These are phyloP conservation scores for Cyberlindnera maritima DNA, from an alignment of 805 yeast genomes.

Conservation along the genomic window DNA sequence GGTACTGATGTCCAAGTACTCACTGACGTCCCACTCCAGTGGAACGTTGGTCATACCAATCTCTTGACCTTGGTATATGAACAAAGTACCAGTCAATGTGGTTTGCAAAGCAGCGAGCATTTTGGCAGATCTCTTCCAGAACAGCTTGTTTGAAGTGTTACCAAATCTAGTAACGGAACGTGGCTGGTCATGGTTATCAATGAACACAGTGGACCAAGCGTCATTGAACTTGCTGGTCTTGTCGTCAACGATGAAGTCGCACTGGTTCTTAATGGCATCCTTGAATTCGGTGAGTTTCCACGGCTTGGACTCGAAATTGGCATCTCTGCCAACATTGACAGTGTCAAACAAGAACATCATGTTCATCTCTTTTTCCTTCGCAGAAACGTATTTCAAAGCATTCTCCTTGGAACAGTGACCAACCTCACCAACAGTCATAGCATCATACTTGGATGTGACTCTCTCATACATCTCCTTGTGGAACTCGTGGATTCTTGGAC, in stretches of 20 bases:
- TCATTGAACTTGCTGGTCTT: slow-evolving; percentile 34
- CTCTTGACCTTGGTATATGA: slow-evolving; percentile 61
- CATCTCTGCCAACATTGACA: slow-evolving; percentile 36
- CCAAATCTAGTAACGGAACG: slow-evolving; percentile 52
- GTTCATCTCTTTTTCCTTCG: slow-evolving; percentile 36
- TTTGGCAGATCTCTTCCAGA: slow-evolving; percentile 43
- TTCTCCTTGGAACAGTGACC: slow-evolving; percentile 42
- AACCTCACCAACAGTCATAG: slow-evolving; percentile 58
- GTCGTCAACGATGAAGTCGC: slow-evolving; percentile 38
- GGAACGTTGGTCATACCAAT: slow-evolving; percentile 50
- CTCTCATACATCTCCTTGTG: slow-evolving; percentile 47
- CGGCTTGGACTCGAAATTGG: slow-evolving; percentile 35
- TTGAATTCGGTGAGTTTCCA: slow-evolving; percentile 40
- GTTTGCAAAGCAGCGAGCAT: slow-evolving; percentile 44
- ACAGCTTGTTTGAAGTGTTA: slow-evolving; percentile 33
- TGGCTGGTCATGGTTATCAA: slow-evolving; percentile 59
- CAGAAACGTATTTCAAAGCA: slow-evolving; percentile 40
- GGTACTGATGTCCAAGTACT: slow-evolving; percentile 50
- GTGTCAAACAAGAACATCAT: slow-evolving; percentile 38
- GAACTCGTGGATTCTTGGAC: slow-evolving; percentile 58
- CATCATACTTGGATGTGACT: slow-evolving; percentile 45
- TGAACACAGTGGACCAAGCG: slow-evolving; percentile 56
- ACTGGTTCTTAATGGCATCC: slow-evolving; percentile 34
- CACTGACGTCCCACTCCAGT: slow-evolving; percentile 43
- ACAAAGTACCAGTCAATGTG: slow-evolving; percentile 52